Base-by-base conservation (phyloP, 495 filamentous ascomycete genomes). In the Tuber melanosporum region DNA sequence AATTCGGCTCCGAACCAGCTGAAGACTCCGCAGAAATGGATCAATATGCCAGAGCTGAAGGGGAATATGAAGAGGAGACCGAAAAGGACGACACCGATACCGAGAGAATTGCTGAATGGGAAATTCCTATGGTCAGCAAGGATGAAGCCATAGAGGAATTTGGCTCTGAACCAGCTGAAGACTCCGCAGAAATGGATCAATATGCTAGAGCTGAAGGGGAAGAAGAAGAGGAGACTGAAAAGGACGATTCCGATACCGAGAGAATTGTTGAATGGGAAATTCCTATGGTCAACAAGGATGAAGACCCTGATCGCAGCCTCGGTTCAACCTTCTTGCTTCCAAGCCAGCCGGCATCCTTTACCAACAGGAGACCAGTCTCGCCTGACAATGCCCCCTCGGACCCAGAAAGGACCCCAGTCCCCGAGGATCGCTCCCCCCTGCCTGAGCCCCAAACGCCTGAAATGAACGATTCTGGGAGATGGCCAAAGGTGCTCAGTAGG, bases 151-250 rank as follows among this genome's bases (percentile, higher is more conserved):
- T 52, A 22, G 71, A 76, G 45, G 73, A 76, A 17, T 62, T 70
- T 62, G 74, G 46, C 15, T 47, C 57, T 6, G 78, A 71, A 26
- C 69, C 77, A 57, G 71, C 44, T 15, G 39, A 76, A 36, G 75
- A 73, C 46, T 49, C 52, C 41, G 66, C 26, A 43, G 22, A 47
- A 52, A 66, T 62, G 1, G n/a, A 77, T 57, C 39, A 69, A 46
- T 49, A 77, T 47, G 49, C 76, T 26, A 47, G 77, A 32, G 74
- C 69, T 0, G 47, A 43, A 66, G 32, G 75, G 45, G 76, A 78
- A 45, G 80, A 80, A 26, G 73, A 73, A 22, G 78, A 80, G 42
- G 78, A 80, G 74, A 80, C 78, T 0, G 78, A 80, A 39, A 80
- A 76, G 62, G 78, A 80, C 71, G 78, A 80, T 43, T 73, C 77